Evolutionary conservation across 2,329 filamentous ascomycete genomes (phyloP).

Genomic region (Teratosphaeria zuluensis): DNA sequence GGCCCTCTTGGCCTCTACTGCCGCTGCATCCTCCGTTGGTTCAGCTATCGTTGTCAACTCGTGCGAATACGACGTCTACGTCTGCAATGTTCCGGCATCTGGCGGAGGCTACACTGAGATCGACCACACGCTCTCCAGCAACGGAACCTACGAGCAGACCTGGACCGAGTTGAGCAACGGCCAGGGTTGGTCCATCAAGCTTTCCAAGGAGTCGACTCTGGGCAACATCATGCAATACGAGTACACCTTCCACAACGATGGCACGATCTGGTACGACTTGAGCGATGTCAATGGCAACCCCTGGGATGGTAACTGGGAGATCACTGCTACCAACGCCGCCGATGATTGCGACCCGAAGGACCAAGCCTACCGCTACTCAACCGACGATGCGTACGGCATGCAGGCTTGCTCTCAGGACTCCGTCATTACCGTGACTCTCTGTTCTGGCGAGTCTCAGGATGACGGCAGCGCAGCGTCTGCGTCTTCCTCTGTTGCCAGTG

Average conservation of each 20-base stretch:
- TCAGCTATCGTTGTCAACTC: constrained; percentile 19
- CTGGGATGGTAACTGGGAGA: constrained; percentile 28
- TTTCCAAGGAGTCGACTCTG: constrained; percentile 19
- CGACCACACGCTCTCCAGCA: constrained; percentile 13
- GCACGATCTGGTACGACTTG: constrained; percentile 30
- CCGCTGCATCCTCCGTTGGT: constrained; percentile 15
- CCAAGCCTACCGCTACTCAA: constrained; percentile 28
- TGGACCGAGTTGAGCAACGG: constrained; percentile 26
- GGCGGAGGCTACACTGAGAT: constrained; percentile 14
- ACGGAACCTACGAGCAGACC: constrained; percentile 19
- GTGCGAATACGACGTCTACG: constrained; percentile 20
- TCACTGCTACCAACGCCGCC: constrained; percentile 18
- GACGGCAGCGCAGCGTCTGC: constrained; percentile 7
- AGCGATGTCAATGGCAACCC: constrained; percentile 30
- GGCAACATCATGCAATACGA: constrained; percentile 28
- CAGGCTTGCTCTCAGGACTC: constrained; percentile 24
- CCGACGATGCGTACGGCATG: constrained; percentile 31
- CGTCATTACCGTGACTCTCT: constrained; percentile 28
- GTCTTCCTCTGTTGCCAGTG: constrained; percentile 5
- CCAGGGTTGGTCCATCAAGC: constrained; percentile 31
- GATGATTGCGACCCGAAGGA: constrained; percentile 23
- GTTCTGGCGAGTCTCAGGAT: constrained; percentile 20
- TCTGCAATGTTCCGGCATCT: constrained; percentile 17
- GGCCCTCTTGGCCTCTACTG: constrained; percentile 16
- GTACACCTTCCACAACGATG: constrained; percentile 28